Evolutionary conservation across 2,329 filamentous ascomycete genomes (phyloP), one percentile per base, ranked within the genome.

Genomic region (Trichoderma pleuroti): DNA sequence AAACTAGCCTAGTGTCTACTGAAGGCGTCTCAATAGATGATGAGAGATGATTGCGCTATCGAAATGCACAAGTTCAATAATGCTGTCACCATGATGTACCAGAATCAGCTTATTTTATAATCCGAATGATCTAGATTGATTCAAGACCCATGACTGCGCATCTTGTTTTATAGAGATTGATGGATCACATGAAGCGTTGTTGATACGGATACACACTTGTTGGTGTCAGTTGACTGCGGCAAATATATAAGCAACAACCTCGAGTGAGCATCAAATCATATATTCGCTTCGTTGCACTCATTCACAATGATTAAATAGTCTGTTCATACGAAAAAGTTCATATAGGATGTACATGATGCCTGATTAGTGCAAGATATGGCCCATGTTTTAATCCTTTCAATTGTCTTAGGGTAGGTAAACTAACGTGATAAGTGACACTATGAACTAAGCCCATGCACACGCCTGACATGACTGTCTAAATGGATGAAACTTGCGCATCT

Each of bases 41-140:
- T 3, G 0, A 16, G 18, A 18, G 39, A 7, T n/a, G 16, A 18
- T 39, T 39, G 8, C 2, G 36, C 7, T 16, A 42, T 42, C 6
- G 16, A 42, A 18, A 42, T 42, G 8, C 4, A 42, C 36, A 1
- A 18, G 39, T 4, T 16, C 9, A 4, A n/a, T 4, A 16, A 42
- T 0, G 39, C 1, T 5, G n/a, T n/a, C n/a, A 4, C 3, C 18
- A 2, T 0, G 0, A 42, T n/a, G 10, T 42, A 42, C 4, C 1
- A n/a, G 0, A 42, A 5, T 42, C 16, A 18, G 16, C 0, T 4
- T 18, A 4, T 8, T 39, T 18, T 18, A 18, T 18, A 7, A 39
- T 39, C 1, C 1, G 2, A 16, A 39, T 4, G 36, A 9, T 6
- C 2, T 18, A n/a, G 36, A 42, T 42, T 42, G 16, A 42, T 42